These are phyloP conservation scores for Trichoderma virens DNA, from an alignment of 495 filamentous ascomycete species.

Conservation along the genomic window DNA sequence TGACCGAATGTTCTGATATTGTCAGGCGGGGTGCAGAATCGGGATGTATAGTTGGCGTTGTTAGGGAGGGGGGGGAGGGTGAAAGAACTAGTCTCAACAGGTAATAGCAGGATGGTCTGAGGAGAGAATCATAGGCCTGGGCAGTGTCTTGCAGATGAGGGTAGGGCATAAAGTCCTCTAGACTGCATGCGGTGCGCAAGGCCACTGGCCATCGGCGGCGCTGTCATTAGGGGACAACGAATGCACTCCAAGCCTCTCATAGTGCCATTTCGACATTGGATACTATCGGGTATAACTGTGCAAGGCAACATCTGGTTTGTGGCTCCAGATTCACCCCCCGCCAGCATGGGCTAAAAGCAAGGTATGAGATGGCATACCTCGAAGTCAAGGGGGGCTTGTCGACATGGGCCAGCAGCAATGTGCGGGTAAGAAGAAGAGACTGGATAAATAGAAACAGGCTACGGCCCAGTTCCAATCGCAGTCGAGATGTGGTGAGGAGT, in stretches of 20 bases:
- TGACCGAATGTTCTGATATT: constrained; percentile 7
- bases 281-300: not conserved
- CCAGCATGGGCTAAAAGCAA: not conserved
- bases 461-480: not conserved
- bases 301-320: not conserved
- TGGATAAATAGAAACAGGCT: not conserved
- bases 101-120: constrained; percentile 1
- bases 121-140: not conserved
- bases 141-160: not conserved
- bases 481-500: not conserved
- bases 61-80: not conserved
- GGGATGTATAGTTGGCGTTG: constrained; percentile 5
- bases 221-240: not conserved
- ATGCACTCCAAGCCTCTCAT: not conserved
- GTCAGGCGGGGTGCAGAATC: constrained; percentile 6
- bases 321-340: not conserved
- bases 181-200: not conserved
- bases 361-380: not conserved
- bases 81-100: constrained; percentile 5
- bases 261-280: not conserved
- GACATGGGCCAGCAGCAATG: constrained; percentile 1
- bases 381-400: not conserved
- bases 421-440: not conserved
- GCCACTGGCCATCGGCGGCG: not conserved
- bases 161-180: constrained; percentile 5